Evolutionary conservation across 805 yeast genomes (phyloP).

Genomic region (Blastobotrys parvus): DNA sequence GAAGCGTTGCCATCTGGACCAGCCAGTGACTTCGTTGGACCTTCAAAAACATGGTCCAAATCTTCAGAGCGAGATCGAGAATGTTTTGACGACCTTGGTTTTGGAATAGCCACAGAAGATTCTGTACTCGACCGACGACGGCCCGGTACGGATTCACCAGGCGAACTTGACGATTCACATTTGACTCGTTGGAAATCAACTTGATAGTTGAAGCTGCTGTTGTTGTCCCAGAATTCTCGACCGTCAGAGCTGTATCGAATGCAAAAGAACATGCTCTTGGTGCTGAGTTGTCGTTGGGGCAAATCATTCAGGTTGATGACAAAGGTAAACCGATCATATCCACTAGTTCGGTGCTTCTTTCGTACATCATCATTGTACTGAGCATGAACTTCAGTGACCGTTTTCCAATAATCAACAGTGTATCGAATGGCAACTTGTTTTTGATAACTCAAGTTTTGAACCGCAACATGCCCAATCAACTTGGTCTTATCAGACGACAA

Average conservation of each 20-base stretch:
- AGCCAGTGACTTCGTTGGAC: neutral
- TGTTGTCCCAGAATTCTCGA: conserved; percentile 73
- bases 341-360: conserved; percentile 19
- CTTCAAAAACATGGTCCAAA: neutral
- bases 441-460: conserved; percentile 59
- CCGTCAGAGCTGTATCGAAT: conserved; percentile 43
- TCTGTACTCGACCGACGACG: neutral
- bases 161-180: too few relatives aligned
- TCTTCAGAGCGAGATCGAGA: conserved; percentile 3
- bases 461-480: conserved; percentile 70
- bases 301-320: conserved; percentile 36
- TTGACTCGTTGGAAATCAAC: conserved; percentile 35
- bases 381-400: conserved; percentile 63
- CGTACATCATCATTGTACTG: conserved; percentile 45
- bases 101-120: neutral
- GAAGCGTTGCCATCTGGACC: neutral
- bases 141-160: neutral
- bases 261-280: conserved; percentile 41
- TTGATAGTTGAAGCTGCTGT: conserved; percentile 48
- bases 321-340: conserved; percentile 61
- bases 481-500: conserved; percentile 49
- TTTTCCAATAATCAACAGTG: conserved; percentile 71
- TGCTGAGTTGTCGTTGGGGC: conserved; percentile 22
- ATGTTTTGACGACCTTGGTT: neutral
- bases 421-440: conserved; percentile 65